Evolutionary conservation across 2,329 filamentous ascomycete species (phyloP), one percentile per base, ranked within the genome.

Genomic region (Calonectria fujianensis): DNA sequence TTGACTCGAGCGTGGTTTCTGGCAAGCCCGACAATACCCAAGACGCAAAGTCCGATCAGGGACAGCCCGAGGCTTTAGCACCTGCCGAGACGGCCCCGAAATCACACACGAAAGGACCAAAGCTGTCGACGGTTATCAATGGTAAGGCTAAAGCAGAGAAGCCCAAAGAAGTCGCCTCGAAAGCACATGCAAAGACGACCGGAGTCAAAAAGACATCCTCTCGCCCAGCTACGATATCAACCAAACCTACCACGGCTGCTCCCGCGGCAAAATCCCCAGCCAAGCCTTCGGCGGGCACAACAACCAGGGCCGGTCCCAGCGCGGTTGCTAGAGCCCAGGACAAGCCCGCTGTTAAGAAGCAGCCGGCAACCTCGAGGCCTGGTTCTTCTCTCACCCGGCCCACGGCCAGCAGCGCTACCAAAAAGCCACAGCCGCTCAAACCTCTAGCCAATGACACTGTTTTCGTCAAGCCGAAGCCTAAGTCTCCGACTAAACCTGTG

Each of bases 401-500:
- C 4, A 76, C 84, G 2, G 76, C 82, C 41, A 77, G 85, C 4
- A 82, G 83, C 31, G 75, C 84, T 20, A 78, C 77, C 32, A 89
- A 88, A 79, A 91, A 87, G 74, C 86, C 87, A 11, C 82, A 85
- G 13, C 81, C 87, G 3, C 78, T 88, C 41, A 87, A 88, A 61
- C 77, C 83, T 2, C 85, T 86, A 27, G 80, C 86, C 32, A 81
- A 82, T n/a, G 84, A 85, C 35, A 82, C 86, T 9, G 86, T 85
- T 3, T 89, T 90, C 74, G 85, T 88, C 35, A 93, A 92, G 80
- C 90, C 91, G 11, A 93, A 92, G 82, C 85, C 89, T 51, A 93
- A 91, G 83, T 95, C 94, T 14, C 93, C 93, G 2, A 95, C 94
- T 2, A 91, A 92, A 70, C 93, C 93, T 13, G 87, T 92, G 67